These are phyloP conservation scores for Mrakia frigida DNA, from an alignment of 768 basidiomycete species.

Conservation along the genomic window DNA sequence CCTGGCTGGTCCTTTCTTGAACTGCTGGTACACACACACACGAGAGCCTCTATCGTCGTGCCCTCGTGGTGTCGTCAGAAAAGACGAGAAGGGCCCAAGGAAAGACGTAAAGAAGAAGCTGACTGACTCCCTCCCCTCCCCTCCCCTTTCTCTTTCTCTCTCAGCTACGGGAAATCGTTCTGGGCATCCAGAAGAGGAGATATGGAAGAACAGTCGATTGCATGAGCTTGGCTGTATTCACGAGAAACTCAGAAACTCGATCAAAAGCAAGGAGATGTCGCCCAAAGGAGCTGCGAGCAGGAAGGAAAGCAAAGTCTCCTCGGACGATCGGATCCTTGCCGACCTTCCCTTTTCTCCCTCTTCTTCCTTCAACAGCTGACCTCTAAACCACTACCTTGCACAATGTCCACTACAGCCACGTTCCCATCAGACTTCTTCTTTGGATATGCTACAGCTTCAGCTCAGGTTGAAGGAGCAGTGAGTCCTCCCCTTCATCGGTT, in stretches of 20 bases:
- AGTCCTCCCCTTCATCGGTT: not conserved
- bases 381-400: not conserved
- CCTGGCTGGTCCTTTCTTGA: too few species aligned
- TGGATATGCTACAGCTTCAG: not conserved
- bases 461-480: constrained; percentile 1
- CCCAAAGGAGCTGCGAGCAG: not conserved
- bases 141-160: not conserved
- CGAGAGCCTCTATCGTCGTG: too few species aligned
- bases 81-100: too few species aligned
- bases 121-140: not conserved
- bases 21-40: too few species aligned
- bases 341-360: not conserved
- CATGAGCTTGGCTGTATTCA: not conserved
- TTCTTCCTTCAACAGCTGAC: not conserved
- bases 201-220: not conserved
- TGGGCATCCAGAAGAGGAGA: constrained; percentile 14
- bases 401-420: not conserved
- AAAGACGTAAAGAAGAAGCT: too few species aligned
- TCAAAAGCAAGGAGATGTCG: not conserved
- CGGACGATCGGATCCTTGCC: not conserved
- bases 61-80: too few species aligned
- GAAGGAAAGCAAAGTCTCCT: not conserved
- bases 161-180: constrained; percentile 22
- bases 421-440: constrained; percentile 2
- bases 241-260: too few species aligned